phyloP scores from a whole-genome alignment of 768 basidiomycete species.

The Pisolithus marmoratus region DNA sequence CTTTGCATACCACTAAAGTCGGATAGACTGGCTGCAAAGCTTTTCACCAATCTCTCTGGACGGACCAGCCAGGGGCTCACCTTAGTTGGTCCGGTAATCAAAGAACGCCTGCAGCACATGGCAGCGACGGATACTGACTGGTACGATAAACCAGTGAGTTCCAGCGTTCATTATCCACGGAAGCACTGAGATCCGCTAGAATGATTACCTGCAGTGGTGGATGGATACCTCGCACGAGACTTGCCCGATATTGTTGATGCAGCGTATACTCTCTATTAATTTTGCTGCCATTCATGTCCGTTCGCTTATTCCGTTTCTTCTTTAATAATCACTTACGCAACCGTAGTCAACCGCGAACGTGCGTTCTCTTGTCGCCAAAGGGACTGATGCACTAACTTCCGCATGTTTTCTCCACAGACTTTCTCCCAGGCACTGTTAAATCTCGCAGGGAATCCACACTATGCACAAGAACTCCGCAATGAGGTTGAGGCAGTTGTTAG shows the following conservation, averaged over 20 bases:
- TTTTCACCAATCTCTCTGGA: background rate
- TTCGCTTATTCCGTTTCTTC: background rate
- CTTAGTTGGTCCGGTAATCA: background rate
- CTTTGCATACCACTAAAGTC: no score
- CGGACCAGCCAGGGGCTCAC: background rate
- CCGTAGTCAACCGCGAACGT: background rate
- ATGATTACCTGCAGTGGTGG: background rate
- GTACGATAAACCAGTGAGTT: background rate
- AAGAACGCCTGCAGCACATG: background rate
- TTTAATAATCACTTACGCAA: background rate
- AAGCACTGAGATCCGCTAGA: background rate
- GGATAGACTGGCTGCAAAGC: background rate
- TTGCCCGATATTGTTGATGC: background rate
- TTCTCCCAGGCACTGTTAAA: background rate
- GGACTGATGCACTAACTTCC: no score
- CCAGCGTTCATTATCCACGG: no score
- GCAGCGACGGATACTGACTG: background rate
- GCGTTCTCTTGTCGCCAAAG: background rate
- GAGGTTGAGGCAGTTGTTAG: conserved; percentile 27
- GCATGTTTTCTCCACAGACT: background rate
- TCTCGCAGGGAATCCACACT: background rate
- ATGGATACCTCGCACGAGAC: background rate
- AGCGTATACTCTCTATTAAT: background rate
- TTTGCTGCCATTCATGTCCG: background rate
- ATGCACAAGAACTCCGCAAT: conserved; percentile 23